phyloP scores from a whole-genome alignment of 768 basidiomycete species.

The Tulasnella sp. region DNA sequence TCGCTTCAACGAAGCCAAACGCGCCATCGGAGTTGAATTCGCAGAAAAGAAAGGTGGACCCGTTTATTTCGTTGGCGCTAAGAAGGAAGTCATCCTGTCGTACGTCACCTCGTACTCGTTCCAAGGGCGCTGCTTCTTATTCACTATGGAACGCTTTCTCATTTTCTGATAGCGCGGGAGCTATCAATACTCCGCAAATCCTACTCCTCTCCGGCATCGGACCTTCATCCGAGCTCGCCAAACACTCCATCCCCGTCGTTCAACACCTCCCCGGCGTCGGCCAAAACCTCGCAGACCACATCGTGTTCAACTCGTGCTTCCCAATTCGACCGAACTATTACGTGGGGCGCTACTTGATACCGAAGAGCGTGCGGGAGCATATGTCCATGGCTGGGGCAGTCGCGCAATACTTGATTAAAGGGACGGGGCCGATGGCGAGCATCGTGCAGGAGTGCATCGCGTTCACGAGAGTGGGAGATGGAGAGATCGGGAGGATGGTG shows the following conservation, averaged over 20 bases:
- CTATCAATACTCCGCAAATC: conserved; percentile 47
- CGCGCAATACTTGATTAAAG: not conserved
- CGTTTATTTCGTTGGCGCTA: conserved; percentile 28
- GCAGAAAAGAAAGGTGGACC: conserved; percentile 16
- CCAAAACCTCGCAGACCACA: conserved; percentile 71
- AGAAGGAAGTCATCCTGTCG: conserved; percentile 37
- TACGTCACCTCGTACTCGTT: conserved; percentile 1
- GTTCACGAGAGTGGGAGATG: not conserved
- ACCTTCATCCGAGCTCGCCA: conserved; percentile 58
- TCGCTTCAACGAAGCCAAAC: conserved; percentile 30
- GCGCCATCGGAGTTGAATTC: conserved; percentile 37
- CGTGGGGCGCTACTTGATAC: not conserved
- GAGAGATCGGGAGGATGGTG: not conserved
- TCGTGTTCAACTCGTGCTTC: conserved; percentile 42
- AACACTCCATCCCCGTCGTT: conserved; percentile 58
- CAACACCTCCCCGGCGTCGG: conserved; percentile 78
- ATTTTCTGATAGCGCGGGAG: no score
- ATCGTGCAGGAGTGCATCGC: conserved; percentile 8
- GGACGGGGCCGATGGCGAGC: conserved; percentile 12
- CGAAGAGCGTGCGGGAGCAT: not conserved
- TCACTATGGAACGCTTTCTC: no score
- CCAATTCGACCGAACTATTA: not conserved
- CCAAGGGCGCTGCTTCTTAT: no score
- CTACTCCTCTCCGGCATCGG: conserved; percentile 63
- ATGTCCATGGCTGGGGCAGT: not conserved